phyloP scores from a whole-genome alignment of 495 filamentous ascomycete genomes.

The Rhypophila decipiens region DNA sequence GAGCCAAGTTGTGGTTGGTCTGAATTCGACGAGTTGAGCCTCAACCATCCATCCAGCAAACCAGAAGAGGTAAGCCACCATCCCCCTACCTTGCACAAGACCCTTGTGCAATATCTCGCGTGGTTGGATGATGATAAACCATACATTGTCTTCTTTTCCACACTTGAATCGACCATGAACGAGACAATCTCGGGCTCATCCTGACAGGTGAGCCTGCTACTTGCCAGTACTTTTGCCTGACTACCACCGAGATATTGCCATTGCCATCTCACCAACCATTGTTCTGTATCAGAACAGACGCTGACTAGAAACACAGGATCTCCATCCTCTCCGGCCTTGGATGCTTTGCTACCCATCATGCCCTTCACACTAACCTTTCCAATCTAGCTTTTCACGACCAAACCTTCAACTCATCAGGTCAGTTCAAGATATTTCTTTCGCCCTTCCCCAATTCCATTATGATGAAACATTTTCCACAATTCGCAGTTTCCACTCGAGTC shows the following conservation, averaged over 20 bases:
- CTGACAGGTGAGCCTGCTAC: slow-evolving; percentile 75
- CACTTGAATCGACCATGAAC: slow-evolving; percentile 91
- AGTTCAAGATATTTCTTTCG: slow-evolving; percentile 1
- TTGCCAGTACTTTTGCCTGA: slow-evolving; percentile 98
- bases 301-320: slow-evolving; percentile 3
- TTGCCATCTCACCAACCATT: no score
- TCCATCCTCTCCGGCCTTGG: neutral
- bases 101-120: slow-evolving; percentile 5
- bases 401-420: neutral
- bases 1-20: neutral
- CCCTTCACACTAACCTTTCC: neutral
- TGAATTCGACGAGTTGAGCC: neutral
- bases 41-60: neutral
- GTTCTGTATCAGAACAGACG: slow-evolving; percentile 2
- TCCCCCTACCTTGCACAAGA: slow-evolving; percentile 3
- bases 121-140: slow-evolving; percentile 74
- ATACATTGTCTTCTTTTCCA: slow-evolving; percentile 81
- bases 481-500: slow-evolving; percentile 68
- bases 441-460: slow-evolving; percentile 38
- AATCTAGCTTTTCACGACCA: no score
- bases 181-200: slow-evolving; percentile 64
- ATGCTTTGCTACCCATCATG: neutral
- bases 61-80: slow-evolving; percentile 16
- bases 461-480: slow-evolving; percentile 49
- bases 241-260: slow-evolving; percentile 7